Conservation (phyloP, 208 protist species). For the Crithidia brevicula region DNA sequence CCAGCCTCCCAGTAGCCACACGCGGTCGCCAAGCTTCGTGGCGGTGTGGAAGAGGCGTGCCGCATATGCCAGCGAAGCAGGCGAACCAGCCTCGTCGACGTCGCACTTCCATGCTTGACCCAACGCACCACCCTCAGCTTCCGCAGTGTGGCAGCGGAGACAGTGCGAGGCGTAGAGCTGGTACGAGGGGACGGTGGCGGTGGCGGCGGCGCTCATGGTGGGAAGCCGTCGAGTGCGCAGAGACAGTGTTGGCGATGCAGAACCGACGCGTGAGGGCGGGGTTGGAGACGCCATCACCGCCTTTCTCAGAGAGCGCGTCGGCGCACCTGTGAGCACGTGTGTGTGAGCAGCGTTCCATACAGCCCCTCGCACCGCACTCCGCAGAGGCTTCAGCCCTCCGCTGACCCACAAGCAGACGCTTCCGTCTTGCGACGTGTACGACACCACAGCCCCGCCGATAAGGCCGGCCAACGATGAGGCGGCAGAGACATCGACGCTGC, state of each 20-base stretch:
- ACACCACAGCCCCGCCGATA: conserved; percentile 21
- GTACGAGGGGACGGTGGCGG: background rate
- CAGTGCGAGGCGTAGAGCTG: conserved; percentile 17
- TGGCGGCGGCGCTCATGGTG: background rate
- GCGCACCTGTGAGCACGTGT: background rate
- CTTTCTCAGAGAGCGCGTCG: background rate
- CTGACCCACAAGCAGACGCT: conserved; percentile 28
- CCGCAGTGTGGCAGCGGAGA: conserved; percentile 4
- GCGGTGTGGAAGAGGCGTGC: conserved; percentile 31
- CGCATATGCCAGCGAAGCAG: too few species aligned
- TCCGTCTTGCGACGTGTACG: conserved; percentile 5
- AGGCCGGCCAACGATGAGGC: conserved; percentile 14
- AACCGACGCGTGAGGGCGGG: too few species aligned
- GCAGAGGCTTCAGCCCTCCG: conserved; percentile 30
- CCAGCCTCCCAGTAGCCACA: conserved; percentile 36
- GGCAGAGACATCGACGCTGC: background rate
- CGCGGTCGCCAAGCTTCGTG: conserved; percentile 17
- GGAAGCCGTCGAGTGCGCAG: too few species aligned
- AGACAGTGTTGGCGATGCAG: too few species aligned
- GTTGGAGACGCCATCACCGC: background rate
- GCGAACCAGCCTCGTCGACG: too few species aligned
- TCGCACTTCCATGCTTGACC: too few species aligned
- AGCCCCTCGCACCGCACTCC: background rate
- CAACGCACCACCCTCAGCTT: too few species aligned
- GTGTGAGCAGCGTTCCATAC: background rate